Evolutionary conservation across 2,329 filamentous ascomycete species (phyloP).

Genomic region (Apiospora aurea): DNA sequence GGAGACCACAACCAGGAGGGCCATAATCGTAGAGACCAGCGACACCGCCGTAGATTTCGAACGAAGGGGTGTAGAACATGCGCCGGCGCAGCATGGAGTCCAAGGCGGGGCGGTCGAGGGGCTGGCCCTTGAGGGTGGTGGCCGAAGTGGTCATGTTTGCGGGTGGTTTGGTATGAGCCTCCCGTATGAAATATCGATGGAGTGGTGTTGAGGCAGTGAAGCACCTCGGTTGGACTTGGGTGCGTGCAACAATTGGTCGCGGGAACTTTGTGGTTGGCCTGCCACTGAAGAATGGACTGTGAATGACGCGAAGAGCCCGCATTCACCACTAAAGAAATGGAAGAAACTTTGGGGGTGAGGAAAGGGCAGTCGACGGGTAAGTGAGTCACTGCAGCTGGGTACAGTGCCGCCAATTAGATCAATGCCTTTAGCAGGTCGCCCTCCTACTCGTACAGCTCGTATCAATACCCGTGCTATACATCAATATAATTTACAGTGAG

Average conservation of each 20-base stretch:
- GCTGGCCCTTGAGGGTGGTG: slow-evolving; percentile 87
- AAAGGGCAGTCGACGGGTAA: neutral
- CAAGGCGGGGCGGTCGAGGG: slow-evolving; percentile 81
- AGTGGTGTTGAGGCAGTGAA: slow-evolving; percentile 5
- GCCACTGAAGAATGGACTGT: slow-evolving; percentile 27
- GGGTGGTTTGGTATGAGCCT: slow-evolving; percentile 11
- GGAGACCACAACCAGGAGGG: slow-evolving; percentile 83
- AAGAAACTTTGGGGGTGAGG: neutral
- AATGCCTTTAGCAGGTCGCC: slow-evolving; percentile 10
- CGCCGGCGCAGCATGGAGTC: slow-evolving; percentile 88
- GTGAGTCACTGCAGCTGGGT: slow-evolving; percentile 26
- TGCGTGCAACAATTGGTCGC: slow-evolving; percentile 18
- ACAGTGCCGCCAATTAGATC: slow-evolving; percentile 14
- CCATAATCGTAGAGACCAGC: slow-evolving; percentile 93
- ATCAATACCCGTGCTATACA: neutral
- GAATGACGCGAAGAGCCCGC: slow-evolving; percentile 27
- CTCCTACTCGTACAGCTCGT: neutral
- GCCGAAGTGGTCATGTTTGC: slow-evolving; percentile 54
- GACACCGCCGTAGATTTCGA: slow-evolving; percentile 93
- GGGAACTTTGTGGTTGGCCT: slow-evolving; percentile 25
- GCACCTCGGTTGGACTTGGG: slow-evolving; percentile 11
- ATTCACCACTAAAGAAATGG: slow-evolving; percentile 26
- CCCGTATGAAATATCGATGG: neutral
- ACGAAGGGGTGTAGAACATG: slow-evolving; percentile 93
- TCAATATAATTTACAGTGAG: neutral